Evolutionary conservation across 2,329 filamentous ascomycete species (phyloP).

Genomic region (Ophioceras dolichostomum): DNA sequence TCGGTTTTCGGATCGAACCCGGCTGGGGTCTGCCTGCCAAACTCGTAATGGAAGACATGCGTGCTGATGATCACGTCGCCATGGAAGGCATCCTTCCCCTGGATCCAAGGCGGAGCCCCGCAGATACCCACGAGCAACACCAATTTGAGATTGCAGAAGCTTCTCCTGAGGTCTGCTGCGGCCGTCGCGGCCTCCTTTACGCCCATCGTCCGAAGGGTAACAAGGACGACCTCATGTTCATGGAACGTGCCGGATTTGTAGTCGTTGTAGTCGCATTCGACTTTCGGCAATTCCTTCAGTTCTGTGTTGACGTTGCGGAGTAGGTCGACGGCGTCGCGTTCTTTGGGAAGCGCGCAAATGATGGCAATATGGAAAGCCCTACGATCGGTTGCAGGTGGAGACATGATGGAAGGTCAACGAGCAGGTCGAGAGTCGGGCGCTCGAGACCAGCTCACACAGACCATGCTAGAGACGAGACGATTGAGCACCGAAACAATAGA

Average conservation of each 20-base stretch:
- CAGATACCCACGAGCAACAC: constrained; percentile 13
- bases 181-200: constrained; percentile 6
- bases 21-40: constrained; percentile 9
- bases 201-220: constrained; percentile 6
- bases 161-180: constrained; percentile 4
- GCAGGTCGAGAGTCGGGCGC: no score
- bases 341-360: no score
- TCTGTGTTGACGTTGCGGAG: no score
- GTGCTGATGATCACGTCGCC: constrained; percentile 13
- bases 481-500: no score
- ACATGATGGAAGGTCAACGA: no score
- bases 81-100: constrained; percentile 7
- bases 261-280: no score
- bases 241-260: neutral
- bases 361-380: no score
- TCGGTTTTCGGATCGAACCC: constrained; percentile 8
- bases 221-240: constrained; percentile 1
- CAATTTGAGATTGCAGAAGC: constrained; percentile 9
- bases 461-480: no score
- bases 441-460: no score
- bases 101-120: constrained; percentile 9
- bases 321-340: no score
- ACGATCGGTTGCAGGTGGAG: no score
- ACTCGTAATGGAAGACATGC: constrained; percentile 10
- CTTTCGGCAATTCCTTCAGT: no score